phyloP scores from a whole-genome alignment of 176 grass and related monocot genomes.

The Typha latifolia region DNA sequence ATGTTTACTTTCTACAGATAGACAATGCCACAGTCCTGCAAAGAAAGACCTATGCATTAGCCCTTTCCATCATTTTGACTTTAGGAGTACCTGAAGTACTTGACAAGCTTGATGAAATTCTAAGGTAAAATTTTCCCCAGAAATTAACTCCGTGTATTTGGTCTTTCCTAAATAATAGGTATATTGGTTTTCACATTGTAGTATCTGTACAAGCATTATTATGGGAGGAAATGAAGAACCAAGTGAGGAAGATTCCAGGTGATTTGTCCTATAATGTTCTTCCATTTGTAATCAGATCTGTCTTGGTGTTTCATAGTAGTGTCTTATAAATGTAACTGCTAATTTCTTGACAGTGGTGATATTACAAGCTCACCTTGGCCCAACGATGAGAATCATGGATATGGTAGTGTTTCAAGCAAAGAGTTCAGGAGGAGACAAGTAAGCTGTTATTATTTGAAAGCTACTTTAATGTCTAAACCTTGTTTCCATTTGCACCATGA shows the following conservation, averaged over 20 bases:
- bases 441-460: conserved; percentile 16
- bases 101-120: conserved; percentile 95
- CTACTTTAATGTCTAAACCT: conserved; percentile 7
- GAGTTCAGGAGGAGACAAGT: conserved; percentile 82
- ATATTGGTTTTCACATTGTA: conserved; percentile 25
- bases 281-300: not conserved
- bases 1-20: conserved; percentile 51
- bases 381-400: conserved; percentile 44
- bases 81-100: conserved; percentile 82
- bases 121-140: conserved; percentile 49
- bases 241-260: conserved; percentile 78
- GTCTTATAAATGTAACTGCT: conserved; percentile 8
- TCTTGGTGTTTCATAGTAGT: not conserved
- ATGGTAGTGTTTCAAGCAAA: conserved; percentile 50
- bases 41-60: conserved; percentile 76
- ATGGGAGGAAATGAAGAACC: conserved; percentile 60
- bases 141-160: not conserved
- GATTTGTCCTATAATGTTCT: conserved; percentile 6
- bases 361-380: conserved; percentile 65
- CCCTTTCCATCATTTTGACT: conserved; percentile 88
- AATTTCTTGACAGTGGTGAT: conserved; percentile 53
- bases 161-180: conserved; percentile 6
- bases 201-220: conserved; percentile 88
- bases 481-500: conserved; percentile 4
- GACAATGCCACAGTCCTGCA: conserved; percentile 69